Evolutionary conservation across 2,329 filamentous ascomycete genomes (phyloP).

Genomic region (Cryphonectria naterciae): DNA sequence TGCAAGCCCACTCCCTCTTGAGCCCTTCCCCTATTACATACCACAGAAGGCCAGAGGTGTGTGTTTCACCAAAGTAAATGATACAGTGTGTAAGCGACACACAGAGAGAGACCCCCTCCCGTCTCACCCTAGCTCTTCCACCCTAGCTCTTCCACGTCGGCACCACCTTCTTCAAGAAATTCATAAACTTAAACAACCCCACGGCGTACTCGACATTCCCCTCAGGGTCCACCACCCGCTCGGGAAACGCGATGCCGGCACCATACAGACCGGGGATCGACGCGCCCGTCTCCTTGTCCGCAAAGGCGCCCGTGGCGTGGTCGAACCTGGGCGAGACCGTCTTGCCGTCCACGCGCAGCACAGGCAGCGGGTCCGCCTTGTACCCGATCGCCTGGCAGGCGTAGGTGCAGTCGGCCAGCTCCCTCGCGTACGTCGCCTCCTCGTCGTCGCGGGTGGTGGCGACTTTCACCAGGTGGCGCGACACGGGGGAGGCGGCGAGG

Average conservation of each 20-base stretch:
- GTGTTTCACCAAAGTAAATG: background rate
- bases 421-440: constrained; percentile 45
- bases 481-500: constrained; percentile 50
- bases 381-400: constrained; percentile 66
- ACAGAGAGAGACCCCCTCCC: no score
- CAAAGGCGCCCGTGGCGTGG: constrained; percentile 48
- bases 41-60: background rate
- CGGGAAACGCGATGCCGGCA: constrained; percentile 67
- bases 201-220: constrained; percentile 66
- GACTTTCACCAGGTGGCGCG: constrained; percentile 51
- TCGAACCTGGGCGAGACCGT: constrained; percentile 36
- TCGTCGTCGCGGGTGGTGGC: constrained; percentile 49
- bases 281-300: constrained; percentile 44
- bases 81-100: background rate
- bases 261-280: constrained; percentile 59
- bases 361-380: constrained; percentile 52
- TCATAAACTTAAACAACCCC: constrained; percentile 70
- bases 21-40: background rate
- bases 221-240: constrained; percentile 61
- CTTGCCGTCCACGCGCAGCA: constrained; percentile 43
- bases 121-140: constrained; percentile 42
- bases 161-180: constrained; percentile 58
- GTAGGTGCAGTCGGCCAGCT: constrained; percentile 55
- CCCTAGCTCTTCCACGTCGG: constrained; percentile 48
- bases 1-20: background rate